A percentile compares a stretch with the other conserved stretches of the same genome.
These are phyloP conservation scores for Aspergillus thermomutatus DNA, from an alignment of 2,329 filamentous ascomycete species.

Conservation along the genomic window DNA sequence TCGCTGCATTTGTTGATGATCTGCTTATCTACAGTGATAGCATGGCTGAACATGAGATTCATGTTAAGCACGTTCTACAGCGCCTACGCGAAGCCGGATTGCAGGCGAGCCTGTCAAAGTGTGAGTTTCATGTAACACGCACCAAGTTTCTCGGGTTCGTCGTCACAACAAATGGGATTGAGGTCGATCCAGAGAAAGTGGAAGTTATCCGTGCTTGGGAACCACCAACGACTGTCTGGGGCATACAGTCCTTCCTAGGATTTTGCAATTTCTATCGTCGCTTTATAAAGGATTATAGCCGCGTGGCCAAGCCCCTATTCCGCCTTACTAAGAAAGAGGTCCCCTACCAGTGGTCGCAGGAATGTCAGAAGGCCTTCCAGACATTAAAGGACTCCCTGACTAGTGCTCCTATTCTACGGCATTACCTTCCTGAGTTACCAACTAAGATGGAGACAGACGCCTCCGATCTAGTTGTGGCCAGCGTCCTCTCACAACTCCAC, in stretches of 20 bases:
- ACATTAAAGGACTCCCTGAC: neutral
- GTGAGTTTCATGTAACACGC: conserved; percentile 24
- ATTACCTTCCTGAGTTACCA: conserved; percentile 4
- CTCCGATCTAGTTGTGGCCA: conserved; percentile 13
- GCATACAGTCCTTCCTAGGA: conserved; percentile 27
- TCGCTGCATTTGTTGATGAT: conserved; percentile 5
- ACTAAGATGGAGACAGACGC: too few relatives aligned
- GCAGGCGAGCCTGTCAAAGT: conserved; percentile 24
- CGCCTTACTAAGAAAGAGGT: conserved; percentile 12
- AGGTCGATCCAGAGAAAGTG: conserved; percentile 25
- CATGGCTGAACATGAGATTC: conserved; percentile 1
- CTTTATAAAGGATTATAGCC: conserved; percentile 11
- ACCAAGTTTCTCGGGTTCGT: conserved; percentile 31
- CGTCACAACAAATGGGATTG: conserved; percentile 22
- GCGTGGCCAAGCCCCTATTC: conserved; percentile 8
- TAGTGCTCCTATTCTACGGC: neutral
- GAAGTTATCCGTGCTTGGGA: conserved; percentile 13
- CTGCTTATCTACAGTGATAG: conserved; percentile 5
- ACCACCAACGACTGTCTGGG: neutral
- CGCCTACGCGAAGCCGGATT: conserved; percentile 15
- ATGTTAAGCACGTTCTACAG: conserved; percentile 3
- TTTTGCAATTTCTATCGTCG: conserved; percentile 33
- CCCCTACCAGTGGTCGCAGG: conserved; percentile 3
- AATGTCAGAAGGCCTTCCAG: conserved; percentile 15
- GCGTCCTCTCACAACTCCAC: conserved; percentile 13